These are phyloP conservation scores for Lepiota brunneoincarnata DNA, from an alignment of 768 basidiomycete genomes.

Conservation along the genomic window DNA sequence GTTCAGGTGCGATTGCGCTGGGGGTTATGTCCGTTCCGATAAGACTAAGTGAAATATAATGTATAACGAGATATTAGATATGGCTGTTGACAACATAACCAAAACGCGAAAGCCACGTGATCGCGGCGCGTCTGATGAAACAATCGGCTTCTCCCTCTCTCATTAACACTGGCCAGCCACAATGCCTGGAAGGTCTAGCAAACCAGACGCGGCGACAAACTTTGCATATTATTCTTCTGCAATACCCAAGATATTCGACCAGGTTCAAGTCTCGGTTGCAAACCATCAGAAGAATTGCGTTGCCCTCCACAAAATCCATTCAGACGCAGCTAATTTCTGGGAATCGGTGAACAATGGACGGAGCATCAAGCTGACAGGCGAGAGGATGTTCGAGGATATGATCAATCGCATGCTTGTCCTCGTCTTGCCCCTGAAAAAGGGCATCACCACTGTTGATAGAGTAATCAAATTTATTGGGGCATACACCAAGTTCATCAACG, in stretches of 20 bases:
- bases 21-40: too few species aligned
- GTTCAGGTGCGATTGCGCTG: too few species aligned
- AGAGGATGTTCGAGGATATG: slow-evolving; percentile 68
- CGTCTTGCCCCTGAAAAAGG: slow-evolving; percentile 77
- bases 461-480: slow-evolving; percentile 79
- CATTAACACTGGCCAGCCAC: background rate
- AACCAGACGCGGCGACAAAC: background rate
- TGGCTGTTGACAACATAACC: background rate
- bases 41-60: too few species aligned
- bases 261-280: slow-evolving; percentile 68
- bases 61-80: too few species aligned
- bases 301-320: slow-evolving; percentile 76
- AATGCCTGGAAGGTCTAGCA: slow-evolving; percentile 8
- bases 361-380: slow-evolving; percentile 59
- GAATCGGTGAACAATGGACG: slow-evolving; percentile 48
- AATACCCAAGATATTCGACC: slow-evolving; percentile 68
- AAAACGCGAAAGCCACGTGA: slow-evolving; percentile 8
- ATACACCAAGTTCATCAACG: slow-evolving; percentile 73
- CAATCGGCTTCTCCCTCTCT: slow-evolving; percentile 4
- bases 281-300: slow-evolving; percentile 92
- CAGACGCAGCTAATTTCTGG: slow-evolving; percentile 53
- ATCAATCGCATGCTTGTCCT: slow-evolving; percentile 60
- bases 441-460: slow-evolving; percentile 69
- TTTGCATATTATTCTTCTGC: background rate
- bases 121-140: slow-evolving; percentile 2